These are phyloP conservation scores for Dryas alaskensis DNA, from an alignment of 306 rosid genomes.

Conservation along the genomic window DNA sequence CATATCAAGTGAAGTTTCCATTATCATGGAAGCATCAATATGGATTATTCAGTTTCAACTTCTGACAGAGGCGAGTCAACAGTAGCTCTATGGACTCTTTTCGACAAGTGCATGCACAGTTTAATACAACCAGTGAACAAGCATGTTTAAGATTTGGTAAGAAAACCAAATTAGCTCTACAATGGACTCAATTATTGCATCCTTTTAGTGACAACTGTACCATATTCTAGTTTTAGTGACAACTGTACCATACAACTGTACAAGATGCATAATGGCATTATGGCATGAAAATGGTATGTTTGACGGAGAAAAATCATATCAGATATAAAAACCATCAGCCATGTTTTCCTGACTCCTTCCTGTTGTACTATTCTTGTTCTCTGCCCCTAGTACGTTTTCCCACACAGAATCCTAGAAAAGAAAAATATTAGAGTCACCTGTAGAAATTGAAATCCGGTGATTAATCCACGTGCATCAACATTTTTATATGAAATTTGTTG, in stretches of 20 bases:
- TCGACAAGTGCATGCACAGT: too few species aligned
- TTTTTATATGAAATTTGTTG: conserved; percentile 57
- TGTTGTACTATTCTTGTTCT: neutral
- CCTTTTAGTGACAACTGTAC: neutral
- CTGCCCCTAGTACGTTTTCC: neutral
- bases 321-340: neutral
- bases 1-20: too few species aligned
- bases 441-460: conserved; percentile 83
- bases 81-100: too few species aligned
- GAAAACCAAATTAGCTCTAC: too few species aligned
- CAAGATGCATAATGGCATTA: neutral
- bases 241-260: too few species aligned
- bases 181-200: too few species aligned
- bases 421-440: conserved; percentile 50
- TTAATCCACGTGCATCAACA: conserved; percentile 72
- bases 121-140: too few species aligned
- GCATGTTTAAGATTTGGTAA: too few species aligned
- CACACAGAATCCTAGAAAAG: conserved; percentile 6
- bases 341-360: neutral
- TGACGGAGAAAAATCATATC: neutral
- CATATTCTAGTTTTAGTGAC: neutral
- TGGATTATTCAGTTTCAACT: too few species aligned
- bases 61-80: too few species aligned
- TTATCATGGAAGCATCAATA: too few species aligned
- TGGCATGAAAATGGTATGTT: neutral